phyloP scores from a whole-genome alignment of 257 asterid genomes.

The Parsonsia alboflavescens region DNA sequence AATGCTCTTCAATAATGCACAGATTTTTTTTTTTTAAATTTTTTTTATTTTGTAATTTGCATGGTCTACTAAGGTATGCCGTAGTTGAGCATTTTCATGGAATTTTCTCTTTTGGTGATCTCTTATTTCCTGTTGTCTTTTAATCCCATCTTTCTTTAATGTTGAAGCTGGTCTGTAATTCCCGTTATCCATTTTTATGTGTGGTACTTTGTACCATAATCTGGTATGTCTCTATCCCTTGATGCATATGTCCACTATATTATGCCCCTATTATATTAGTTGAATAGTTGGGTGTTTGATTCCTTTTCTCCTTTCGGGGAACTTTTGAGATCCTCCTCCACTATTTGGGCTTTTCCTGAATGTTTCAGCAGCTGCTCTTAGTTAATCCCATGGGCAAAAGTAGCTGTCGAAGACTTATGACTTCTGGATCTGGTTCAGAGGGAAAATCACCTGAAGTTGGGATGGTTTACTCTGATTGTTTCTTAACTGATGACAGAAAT shows the following conservation, averaged over 20 bases:
- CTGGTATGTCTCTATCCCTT: background rate
- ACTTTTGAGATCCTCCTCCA: background rate
- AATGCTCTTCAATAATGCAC: background rate
- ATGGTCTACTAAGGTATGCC: background rate
- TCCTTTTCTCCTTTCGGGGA: background rate
- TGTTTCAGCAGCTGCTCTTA: background rate
- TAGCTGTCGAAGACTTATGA: background rate
- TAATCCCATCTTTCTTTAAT: too few species aligned
- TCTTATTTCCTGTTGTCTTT: background rate
- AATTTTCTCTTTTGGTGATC: background rate
- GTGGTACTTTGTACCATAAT: background rate
- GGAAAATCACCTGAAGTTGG: background rate
- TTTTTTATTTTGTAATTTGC: background rate
- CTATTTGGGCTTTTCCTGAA: background rate
- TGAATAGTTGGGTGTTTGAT: background rate
- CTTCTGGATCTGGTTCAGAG: background rate
- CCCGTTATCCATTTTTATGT: background rate
- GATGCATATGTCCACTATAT: background rate
- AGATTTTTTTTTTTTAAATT: background rate
- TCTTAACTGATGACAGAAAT: background rate
- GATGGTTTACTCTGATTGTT: background rate
- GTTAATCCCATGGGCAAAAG: background rate
- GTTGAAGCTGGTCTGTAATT: background rate
- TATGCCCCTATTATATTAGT: background rate
- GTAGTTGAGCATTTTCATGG: background rate